phyloP scores from a whole-genome alignment of 495 filamentous ascomycete genomes.

The Coniosporium apollinis region DNA sequence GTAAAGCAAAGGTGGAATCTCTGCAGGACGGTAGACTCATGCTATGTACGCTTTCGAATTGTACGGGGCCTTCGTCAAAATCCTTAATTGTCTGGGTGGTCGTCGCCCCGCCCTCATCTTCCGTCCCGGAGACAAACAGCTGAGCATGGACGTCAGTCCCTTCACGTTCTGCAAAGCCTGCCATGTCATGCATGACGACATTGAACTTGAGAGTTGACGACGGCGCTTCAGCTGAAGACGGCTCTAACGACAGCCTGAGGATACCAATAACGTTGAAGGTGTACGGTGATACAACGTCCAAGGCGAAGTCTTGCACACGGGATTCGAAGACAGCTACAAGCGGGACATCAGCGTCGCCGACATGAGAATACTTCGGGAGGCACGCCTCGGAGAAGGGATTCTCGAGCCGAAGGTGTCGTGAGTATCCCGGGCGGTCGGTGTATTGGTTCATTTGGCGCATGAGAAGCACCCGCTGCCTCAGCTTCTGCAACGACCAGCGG shows the following conservation, averaged over 20 bases:
- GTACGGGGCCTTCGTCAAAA: conserved; percentile 88
- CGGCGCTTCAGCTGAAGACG: conserved; percentile 83
- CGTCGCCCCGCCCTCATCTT: conserved; percentile 78
- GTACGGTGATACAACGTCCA: conserved; percentile 86
- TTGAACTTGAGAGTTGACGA: conserved; percentile 94
- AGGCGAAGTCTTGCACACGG: conserved; percentile 80
- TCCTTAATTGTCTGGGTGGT: conserved; percentile 89
- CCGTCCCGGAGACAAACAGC: conserved; percentile 82
- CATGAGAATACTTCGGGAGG: conserved; percentile 78
- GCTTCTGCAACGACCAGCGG: conserved; percentile 87
- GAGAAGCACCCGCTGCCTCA: conserved; percentile 65
- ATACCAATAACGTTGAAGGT: conserved; percentile 79
- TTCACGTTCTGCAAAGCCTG: conserved; percentile 91
- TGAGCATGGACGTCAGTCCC: conserved; percentile 92
- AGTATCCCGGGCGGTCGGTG: conserved; percentile 82
- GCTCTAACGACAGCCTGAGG: conserved; percentile 78
- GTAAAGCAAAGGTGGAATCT: conserved; percentile 52
- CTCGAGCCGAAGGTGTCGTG: conserved; percentile 60
- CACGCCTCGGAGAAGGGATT: conserved; percentile 81
- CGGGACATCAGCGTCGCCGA: conserved; percentile 89
- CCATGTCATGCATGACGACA: conserved; percentile 93
- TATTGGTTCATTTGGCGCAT: conserved; percentile 98
- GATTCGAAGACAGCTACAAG: conserved; percentile 88
- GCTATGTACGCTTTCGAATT: conserved; percentile 94
- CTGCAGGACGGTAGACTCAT: conserved; percentile 92